These are phyloP conservation scores for Boletus rex-veris DNA, from an alignment of 768 basidiomycete species.

Conservation along the genomic window DNA sequence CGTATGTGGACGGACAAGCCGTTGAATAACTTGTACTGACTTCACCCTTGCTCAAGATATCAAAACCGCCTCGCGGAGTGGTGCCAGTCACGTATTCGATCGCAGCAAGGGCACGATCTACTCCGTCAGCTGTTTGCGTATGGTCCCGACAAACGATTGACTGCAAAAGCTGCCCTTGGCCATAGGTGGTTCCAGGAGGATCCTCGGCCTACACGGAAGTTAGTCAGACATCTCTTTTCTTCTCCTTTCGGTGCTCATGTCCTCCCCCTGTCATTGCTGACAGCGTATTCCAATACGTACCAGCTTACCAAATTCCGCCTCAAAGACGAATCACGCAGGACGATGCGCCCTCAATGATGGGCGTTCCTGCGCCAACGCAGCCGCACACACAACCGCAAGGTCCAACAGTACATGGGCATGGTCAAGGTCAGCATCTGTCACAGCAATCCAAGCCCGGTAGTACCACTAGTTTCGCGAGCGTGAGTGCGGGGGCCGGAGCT, in stretches of 20 bases:
- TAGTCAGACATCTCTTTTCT: conserved; percentile 28
- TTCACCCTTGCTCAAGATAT: conserved; percentile 40
- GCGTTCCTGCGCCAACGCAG: conserved; percentile 48
- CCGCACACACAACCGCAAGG: conserved; percentile 40
- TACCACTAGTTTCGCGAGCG: conserved; percentile 58
- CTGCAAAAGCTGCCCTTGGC: conserved; percentile 72
- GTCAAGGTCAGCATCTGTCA: conserved; percentile 41
- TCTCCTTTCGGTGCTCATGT: conserved; percentile 5
- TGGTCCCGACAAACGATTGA: conserved; percentile 84
- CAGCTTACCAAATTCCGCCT: conserved; percentile 71
- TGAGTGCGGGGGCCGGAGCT: conserved; percentile 50
- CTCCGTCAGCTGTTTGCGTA: conserved; percentile 85
- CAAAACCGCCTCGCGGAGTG: conserved; percentile 66
- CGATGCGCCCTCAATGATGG: conserved; percentile 86
- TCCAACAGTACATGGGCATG: conserved; percentile 45
- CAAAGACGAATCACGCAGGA: conserved; percentile 88
- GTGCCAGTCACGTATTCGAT: conserved; percentile 64
- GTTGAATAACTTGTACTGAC: neutral
- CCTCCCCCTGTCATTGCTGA: neutral
- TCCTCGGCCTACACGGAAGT: conserved; percentile 84
- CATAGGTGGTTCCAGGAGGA: conserved; percentile 95
- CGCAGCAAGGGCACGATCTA: conserved; percentile 71
- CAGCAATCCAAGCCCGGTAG: conserved; percentile 53
- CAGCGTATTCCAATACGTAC: conserved; percentile 73
- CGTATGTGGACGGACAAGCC: conserved; percentile 40